These are phyloP conservation scores for Closterium sp. DNA, from an alignment of 139 green algal genomes.

Conservation along the genomic window DNA sequence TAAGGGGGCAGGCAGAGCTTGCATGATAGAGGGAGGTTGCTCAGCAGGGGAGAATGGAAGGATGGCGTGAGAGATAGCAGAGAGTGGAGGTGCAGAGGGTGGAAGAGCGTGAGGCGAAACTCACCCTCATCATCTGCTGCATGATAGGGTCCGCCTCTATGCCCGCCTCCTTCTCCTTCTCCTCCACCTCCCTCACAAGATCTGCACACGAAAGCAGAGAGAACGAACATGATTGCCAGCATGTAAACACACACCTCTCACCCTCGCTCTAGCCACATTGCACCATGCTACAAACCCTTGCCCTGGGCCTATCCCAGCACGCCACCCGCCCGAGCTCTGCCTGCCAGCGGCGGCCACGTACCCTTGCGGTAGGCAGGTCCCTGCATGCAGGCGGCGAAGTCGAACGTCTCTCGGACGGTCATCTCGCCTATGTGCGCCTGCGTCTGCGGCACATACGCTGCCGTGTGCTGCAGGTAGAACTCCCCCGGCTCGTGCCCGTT, in stretches of 20 bases:
- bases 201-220: neutral
- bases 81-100: neutral
- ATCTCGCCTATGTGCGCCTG: conserved; percentile 46
- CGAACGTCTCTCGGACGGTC: conserved; percentile 48
- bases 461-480: conserved; percentile 33
- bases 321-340: neutral
- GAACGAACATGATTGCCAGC: neutral
- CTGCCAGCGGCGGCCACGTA: neutral
- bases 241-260: neutral
- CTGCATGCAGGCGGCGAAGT: conserved; percentile 42
- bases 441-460: conserved; percentile 46
- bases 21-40: too few species aligned
- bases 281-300: too few species aligned
- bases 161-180: conserved; percentile 8
- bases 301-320: too few species aligned
- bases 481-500: conserved; percentile 37
- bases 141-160: conserved; percentile 1
- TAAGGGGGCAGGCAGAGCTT: too few species aligned
- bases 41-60: too few species aligned
- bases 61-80: too few species aligned
- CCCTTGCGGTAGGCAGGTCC: neutral
- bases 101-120: neutral
- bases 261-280: neutral
- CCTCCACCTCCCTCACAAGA: neutral
- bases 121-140: conserved; percentile 3